Conservation (phyloP, 768 basidiomycete species). For the Amanita jacksonii region DNA sequence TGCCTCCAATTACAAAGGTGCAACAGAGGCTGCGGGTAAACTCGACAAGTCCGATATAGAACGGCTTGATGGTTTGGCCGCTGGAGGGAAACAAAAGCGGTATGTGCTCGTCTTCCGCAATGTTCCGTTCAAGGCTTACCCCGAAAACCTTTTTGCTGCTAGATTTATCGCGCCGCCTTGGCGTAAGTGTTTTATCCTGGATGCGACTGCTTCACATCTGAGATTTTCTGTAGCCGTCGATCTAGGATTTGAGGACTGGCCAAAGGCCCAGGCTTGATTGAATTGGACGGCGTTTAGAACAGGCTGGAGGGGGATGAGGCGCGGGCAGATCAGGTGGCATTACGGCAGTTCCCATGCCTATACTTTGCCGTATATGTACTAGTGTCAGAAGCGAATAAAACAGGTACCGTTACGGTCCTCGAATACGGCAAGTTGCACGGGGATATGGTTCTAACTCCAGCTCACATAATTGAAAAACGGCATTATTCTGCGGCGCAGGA, state of each 20-base stretch:
- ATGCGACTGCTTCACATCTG: background rate
- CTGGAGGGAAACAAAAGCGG: constrained; percentile 57
- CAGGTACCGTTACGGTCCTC: no score
- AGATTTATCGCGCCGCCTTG: constrained; percentile 59
- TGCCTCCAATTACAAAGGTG: constrained; percentile 44
- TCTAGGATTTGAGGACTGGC: constrained; percentile 67
- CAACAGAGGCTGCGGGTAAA: constrained; percentile 34
- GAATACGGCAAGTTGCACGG: no score
- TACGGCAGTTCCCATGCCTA: no score
- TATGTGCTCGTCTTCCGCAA: constrained; percentile 13
- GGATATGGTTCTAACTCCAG: no score
- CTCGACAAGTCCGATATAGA: constrained; percentile 44
- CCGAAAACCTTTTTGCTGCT: background rate
- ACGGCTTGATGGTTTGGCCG: constrained; percentile 47
- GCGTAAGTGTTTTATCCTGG: constrained; percentile 39
- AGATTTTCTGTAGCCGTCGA: constrained; percentile 37
- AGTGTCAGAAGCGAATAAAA: no score
- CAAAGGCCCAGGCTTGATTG: constrained; percentile 13
- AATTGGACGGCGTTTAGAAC: no score
- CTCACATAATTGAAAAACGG: no score
- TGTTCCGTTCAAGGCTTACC: background rate
- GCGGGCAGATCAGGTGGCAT: no score
- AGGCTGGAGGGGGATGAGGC: no score
- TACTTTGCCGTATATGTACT: no score
- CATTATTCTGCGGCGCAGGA: no score